These are phyloP conservation scores for Micractinium conductrix DNA, from an alignment of 139 green algal species.

Conservation along the genomic window DNA sequence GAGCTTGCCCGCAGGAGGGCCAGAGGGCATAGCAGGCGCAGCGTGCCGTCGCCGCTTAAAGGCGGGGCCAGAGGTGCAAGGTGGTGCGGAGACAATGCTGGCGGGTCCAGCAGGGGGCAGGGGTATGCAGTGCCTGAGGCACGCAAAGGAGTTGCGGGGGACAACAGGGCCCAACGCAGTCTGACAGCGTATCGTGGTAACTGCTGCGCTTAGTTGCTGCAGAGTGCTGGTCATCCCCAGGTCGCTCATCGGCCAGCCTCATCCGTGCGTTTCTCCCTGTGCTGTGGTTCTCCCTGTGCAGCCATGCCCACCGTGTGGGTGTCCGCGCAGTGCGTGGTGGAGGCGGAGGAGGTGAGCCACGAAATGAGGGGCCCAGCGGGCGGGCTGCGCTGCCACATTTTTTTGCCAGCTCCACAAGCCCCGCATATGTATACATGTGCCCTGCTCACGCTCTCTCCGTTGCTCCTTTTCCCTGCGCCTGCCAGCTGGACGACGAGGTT, in stretches of 20 bases:
- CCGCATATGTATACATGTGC: background rate
- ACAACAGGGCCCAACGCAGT: no score
- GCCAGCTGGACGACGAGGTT: conserved; percentile 65
- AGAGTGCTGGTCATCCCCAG: no score
- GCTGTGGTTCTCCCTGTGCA: background rate
- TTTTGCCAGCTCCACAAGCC: no score
- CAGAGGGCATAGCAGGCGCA: no score
- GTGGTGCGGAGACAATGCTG: background rate
- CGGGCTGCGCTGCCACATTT: background rate
- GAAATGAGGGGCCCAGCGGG: background rate
- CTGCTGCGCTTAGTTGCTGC: background rate
- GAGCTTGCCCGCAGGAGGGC: no score
- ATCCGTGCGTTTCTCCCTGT: no score
- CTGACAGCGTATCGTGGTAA: background rate
- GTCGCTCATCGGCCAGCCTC: no score
- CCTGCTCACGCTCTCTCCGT: background rate
- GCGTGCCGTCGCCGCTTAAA: no score
- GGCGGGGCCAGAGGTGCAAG: no score
- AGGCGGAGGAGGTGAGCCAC: conserved; percentile 36
- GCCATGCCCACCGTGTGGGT: conserved; percentile 60
- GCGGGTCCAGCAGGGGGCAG: background rate
- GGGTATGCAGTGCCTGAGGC: background rate
- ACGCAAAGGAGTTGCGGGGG: no score
- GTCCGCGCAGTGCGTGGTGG: conserved; percentile 27
- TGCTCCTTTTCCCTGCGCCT: background rate